Base-by-base conservation (phyloP, 495 filamentous ascomycete species). In the Platismatia glauca region DNA sequence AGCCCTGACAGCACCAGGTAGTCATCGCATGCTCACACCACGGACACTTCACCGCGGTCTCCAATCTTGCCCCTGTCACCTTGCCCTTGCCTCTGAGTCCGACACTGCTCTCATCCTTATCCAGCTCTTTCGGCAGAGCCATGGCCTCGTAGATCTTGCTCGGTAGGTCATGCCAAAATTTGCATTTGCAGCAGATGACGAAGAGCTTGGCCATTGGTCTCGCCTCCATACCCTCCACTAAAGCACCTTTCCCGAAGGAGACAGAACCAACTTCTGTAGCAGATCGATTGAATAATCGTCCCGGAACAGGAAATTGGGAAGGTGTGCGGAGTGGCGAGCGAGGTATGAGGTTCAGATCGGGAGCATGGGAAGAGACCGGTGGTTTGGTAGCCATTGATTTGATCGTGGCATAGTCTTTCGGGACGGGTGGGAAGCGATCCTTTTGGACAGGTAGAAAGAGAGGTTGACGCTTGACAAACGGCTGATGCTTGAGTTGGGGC, bases 21-120 rank as follows among this genome's bases (percentile, higher is more conserved):
- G 77, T 86, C 86, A 93, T 90, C 37, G 80, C 78, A 76, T 93
- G 89, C 33, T 77, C 73, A 74, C 89, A 93, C 87, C 89, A 93
- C 58, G 87, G 88, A 67, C 88, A 91, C 63, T 82, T 82, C 27
- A 87, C 81, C 69, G 79, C 79, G 22, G 79, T 82, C 34, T 80
- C 62, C 55, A 69, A 48, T 55, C 41, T 67, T 3, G 63, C 67
- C 33, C 62, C 61, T 22, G 31, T 64, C 13, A 61, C 35, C 43
- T 63, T 67, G 27, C 50, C 37, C 38, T 66, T 53, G 50, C 24
- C 29, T 33, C 33, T 53, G 27, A 15, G 29, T 34, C 29, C 50
- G 29, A 15, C 15, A 20, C 20, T 3, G 9, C 33, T 52, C 15
- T 59, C 58, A 39, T 61, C 38, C 61, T 66, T 68, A 33, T 70